A percentile compares a stretch with the other conserved stretches of the same genome.
Conservation (phyloP, 176 grass and related monocot genomes). For the Rhynchospora breviuscula region DNA sequence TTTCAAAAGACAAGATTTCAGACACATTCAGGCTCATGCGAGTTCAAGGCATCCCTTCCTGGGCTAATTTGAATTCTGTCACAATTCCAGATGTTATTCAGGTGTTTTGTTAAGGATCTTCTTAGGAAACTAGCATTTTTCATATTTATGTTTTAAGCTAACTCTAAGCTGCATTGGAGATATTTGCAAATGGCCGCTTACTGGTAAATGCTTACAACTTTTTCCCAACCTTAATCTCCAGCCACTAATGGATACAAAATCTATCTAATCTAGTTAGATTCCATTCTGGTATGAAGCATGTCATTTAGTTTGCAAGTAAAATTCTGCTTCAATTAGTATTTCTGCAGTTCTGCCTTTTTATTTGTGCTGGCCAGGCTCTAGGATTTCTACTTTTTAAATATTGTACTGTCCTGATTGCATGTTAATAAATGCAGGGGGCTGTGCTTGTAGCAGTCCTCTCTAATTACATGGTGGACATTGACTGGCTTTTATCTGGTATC, state of each 20-base stretch:
- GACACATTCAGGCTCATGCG: constrained; percentile 63
- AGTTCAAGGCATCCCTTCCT: constrained; percentile 81
- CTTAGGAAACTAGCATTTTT: neutral
- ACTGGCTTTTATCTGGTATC: constrained; percentile 80
- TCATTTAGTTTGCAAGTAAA: neutral
- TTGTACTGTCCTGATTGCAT: neutral
- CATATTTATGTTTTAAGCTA: neutral
- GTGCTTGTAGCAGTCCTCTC: constrained; percentile 73
- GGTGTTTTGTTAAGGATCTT: constrained; percentile 35
- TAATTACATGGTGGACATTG: constrained; percentile 97
- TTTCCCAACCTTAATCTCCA: neutral
- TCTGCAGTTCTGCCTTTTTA: neutral
- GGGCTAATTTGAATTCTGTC: constrained; percentile 59
- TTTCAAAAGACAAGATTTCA: constrained; percentile 34
- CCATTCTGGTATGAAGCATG: neutral
- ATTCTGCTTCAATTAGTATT: neutral
- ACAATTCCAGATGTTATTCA: constrained; percentile 79
- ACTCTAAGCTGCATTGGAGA: neutral
- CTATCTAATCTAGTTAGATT: neutral
- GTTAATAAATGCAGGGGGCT: constrained; percentile 53
- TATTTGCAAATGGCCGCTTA: neutral
- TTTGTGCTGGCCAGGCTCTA: neutral
- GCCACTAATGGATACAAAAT: neutral
- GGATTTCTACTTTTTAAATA: neutral
- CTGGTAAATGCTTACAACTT: neutral